Evolutionary conservation across 371 early-diverging fungal species (phyloP).

Genomic region (Smittium culicis): DNA sequence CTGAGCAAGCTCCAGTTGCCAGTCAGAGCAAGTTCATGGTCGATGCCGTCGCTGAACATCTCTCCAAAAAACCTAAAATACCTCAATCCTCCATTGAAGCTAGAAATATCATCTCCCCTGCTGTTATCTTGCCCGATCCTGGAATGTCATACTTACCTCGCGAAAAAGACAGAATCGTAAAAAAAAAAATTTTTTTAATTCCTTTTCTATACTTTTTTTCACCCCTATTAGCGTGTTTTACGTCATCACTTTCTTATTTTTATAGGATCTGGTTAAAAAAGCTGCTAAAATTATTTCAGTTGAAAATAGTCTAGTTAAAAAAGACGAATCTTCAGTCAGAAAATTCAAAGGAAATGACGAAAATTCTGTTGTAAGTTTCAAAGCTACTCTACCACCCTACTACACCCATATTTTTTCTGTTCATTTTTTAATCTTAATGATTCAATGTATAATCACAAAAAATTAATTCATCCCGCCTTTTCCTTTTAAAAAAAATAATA

Average conservation of each 20-base stretch:
- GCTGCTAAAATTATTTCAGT: constrained; percentile 32
- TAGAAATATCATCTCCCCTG: constrained; percentile 30
- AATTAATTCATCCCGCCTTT: no score
- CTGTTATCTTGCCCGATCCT: constrained; percentile 59
- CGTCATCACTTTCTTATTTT: no score
- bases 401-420: no score
- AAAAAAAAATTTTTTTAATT: constrained; percentile 11
- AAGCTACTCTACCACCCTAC: no score
- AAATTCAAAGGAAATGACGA: constrained; percentile 12
- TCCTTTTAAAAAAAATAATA: no score
- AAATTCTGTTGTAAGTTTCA: constrained; percentile 12
- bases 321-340: constrained; percentile 5
- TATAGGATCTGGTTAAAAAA: constrained; percentile 35
- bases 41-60: not conserved
- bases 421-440: not conserved
- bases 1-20: no score
- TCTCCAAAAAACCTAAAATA: not conserved
- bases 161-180: constrained; percentile 56
- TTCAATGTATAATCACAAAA: not conserved
- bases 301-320: constrained; percentile 12
- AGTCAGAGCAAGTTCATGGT: no score
- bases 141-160: constrained; percentile 87
- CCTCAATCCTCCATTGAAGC: not conserved
- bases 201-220: not conserved
- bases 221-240: no score